Base-by-base conservation (phyloP, 257 asterid species). In the Fraxinus cuspidata region DNA sequence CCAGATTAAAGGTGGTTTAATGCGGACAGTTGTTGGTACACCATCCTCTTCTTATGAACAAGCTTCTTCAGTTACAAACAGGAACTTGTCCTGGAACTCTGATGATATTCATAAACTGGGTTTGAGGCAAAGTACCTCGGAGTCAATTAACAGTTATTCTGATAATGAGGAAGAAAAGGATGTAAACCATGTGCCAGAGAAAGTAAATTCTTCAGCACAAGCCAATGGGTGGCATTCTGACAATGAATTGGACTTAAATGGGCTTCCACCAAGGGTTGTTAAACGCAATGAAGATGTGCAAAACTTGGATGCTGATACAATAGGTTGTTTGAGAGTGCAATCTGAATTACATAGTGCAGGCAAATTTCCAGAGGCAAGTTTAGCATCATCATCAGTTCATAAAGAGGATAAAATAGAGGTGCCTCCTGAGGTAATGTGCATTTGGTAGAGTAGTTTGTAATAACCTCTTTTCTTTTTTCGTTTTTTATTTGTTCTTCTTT, bases 1-100 rank as follows among this genome's bases (percentile, higher is more conserved):
- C 72, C 99, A 96, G 85, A 90, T 96, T 86, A 96, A 91, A 88
- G 99, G 97, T 75, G 97, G 99, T 71, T 83, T 93, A 47, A 83
- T 85, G 86, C 83, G 86, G 84, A 92, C 91, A 84, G 95, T 86
- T 82, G 88, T 88, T 78, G 90, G 91, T 77, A 82, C 94, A 64
- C 87, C 97, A 77, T 76, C 91, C 23, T 77, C 88, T 71, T 77
- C 86, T 75, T 77, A 63, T 72, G 97, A 85, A 42, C 86, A 87
- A 73, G 75, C 82, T 77, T 70, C 92, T 68, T 81, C 89, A 65
- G 83, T 81, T 78, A 78, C 89, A 35, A 76, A 80, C 78, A 89
- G 87, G 84, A 79, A 85, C 83, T 74, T 88, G 82, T 84, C 97
- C 79, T 90, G 96, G 97, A 88, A 80, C 80, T 85, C 86, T 34